Base-by-base conservation (phyloP, 2,329 filamentous ascomycete species). In the Herpotrichia juniperi region DNA sequence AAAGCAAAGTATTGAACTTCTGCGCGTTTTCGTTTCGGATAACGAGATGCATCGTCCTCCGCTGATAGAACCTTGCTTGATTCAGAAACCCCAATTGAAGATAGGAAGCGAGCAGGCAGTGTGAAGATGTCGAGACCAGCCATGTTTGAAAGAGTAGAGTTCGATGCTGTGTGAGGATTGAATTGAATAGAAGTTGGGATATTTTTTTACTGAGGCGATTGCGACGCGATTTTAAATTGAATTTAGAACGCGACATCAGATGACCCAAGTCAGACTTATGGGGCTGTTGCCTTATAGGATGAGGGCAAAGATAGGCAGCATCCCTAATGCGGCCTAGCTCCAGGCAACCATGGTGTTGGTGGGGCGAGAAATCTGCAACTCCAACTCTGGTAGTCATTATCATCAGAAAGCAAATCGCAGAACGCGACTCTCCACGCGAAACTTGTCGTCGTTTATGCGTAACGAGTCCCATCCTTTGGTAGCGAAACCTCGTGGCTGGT, bases 1-100 rank as follows among this genome's bases (percentile, higher is more conserved):
- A 4, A 8, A 16, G 26, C 4, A 16, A 34, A 34, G 30, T 46
- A 46, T 16, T 19, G 4, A 4, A 46, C 43, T 35, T 46, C 17
- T 7, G 11, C 43, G n/a, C 43, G 43, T 24, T 46, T 46, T n/a
- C 43, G 5, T n/a, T 46, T 46, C n/a, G 43, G 43, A 46, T 46
- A 46, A 7, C 43, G 43, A 4, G 21, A 4, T 4, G 4, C 12
- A 24, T 40, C 19, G 8, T 19, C 11, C 21, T 40, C 37, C 25
- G 19, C 10, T n/a, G 37, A 24, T 4, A 14, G 9, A 40, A 21
- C 9, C 25, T 25, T 25, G 12, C 21, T 40, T 14, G 37, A n/a
- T 40, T 40, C 21, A 3, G 19, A 24, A 24, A 11, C 21, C n/a
- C 3, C 19, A 14, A 3, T 4, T 3, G n/a, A 7, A 2, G 37